Percentiles rank a stretch among this genome's conserved stretches.
Evolutionary conservation across 2,329 filamentous ascomycete genomes (phyloP).

Genomic region (Paracoccidioides lutzii): DNA sequence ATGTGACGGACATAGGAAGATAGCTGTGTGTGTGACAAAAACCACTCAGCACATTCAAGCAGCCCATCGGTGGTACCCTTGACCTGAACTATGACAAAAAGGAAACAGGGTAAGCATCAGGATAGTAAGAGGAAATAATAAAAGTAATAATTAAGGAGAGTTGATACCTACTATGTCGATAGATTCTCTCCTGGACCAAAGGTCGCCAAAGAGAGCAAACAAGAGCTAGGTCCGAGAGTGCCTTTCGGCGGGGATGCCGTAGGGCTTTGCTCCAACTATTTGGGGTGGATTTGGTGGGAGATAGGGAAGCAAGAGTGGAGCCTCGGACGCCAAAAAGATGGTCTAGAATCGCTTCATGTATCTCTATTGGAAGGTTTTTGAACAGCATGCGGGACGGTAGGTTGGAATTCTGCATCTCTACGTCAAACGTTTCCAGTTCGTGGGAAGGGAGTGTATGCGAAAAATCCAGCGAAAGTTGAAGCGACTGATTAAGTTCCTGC

Average conservation of each 20-base stretch:
- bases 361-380: slow-evolving; percentile 49
- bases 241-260: slow-evolving; percentile 53
- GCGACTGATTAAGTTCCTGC: not conserved
- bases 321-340: slow-evolving; percentile 57
- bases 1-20: slow-evolving; percentile 55
- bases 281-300: slow-evolving; percentile 39
- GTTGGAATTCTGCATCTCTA: not conserved
- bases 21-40: slow-evolving; percentile 46
- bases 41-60: slow-evolving; percentile 48
- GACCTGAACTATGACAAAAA: slow-evolving; percentile 44
- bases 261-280: slow-evolving; percentile 53
- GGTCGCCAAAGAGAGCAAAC: slow-evolving; percentile 48
- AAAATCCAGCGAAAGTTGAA: not conserved
- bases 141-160: not conserved
- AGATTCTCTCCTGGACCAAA: slow-evolving; percentile 58
- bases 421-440: slow-evolving; percentile 1
- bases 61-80: slow-evolving; percentile 56
- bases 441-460: not conserved
- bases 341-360: slow-evolving; percentile 60
- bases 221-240: slow-evolving; percentile 53
- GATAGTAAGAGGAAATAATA: not conserved
- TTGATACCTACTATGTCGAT: slow-evolving; percentile 44
- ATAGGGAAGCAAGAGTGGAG: slow-evolving; percentile 46
- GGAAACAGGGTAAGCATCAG: slow-evolving; percentile 3
- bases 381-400: slow-evolving; percentile 8